Evolutionary conservation across 1,284 basidiomycete species (phyloP).

Genomic region (Cystobasidiaceae sp.): DNA sequence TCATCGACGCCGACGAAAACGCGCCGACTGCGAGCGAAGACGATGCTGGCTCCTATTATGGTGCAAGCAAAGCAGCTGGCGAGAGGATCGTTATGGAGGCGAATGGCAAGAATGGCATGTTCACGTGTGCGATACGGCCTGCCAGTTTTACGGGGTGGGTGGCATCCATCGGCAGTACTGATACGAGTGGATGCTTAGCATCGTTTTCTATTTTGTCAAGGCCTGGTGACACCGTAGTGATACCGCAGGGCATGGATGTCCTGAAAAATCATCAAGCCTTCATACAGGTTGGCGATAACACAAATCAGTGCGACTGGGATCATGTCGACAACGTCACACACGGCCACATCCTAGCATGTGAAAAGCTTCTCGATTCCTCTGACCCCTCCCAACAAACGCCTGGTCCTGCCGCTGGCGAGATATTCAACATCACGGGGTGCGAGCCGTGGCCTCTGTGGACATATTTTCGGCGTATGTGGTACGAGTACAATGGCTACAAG

Average conservation of each 20-base stretch:
- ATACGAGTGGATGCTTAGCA: not conserved
- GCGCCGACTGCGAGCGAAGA: slow-evolving; percentile 65
- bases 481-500: slow-evolving; percentile 60
- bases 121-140: slow-evolving; percentile 85
- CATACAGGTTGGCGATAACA: slow-evolving; percentile 91
- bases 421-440: slow-evolving; percentile 95
- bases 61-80: slow-evolving; percentile 64
- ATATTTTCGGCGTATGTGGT: slow-evolving; percentile 80
- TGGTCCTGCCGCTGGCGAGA: slow-evolving; percentile 65
- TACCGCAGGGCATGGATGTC: slow-evolving; percentile 74
- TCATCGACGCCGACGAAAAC: slow-evolving; percentile 86
- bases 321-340: slow-evolving; percentile 94
- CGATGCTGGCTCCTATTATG: slow-evolving; percentile 92
- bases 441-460: slow-evolving; percentile 98
- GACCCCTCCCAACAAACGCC: slow-evolving; percentile 39
- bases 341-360: slow-evolving; percentile 89
- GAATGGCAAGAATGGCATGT: slow-evolving; percentile 72
- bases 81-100: slow-evolving; percentile 79
- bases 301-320: slow-evolving; percentile 94
- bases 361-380: slow-evolving; percentile 51
- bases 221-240: slow-evolving; percentile 84
- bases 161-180: not conserved
- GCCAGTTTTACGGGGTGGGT: slow-evolving; percentile 92
- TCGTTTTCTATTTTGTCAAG: slow-evolving; percentile 48
- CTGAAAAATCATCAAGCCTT: slow-evolving; percentile 80